Evolutionary conservation across 2,329 filamentous ascomycete genomes (phyloP).

Genomic region (Aspergillus spinulosporus): DNA sequence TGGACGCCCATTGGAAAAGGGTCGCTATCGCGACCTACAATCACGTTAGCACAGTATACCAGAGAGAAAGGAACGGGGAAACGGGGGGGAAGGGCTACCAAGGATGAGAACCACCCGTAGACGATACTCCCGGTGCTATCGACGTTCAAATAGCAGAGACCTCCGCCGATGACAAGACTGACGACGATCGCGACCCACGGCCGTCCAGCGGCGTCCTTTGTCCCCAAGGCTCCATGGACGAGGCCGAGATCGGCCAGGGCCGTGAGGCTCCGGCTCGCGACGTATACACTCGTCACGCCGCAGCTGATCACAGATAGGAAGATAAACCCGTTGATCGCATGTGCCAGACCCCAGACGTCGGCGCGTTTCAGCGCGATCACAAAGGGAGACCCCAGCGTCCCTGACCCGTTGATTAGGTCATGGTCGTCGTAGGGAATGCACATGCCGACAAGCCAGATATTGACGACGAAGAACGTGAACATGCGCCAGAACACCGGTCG

Average conservation of each 20-base stretch:
- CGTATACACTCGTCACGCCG: slow-evolving; percentile 37
- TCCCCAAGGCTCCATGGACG: slow-evolving; percentile 26
- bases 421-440: slow-evolving; percentile 34
- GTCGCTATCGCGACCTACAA: slow-evolving; percentile 32
- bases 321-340: slow-evolving; percentile 37
- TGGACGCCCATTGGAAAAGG: slow-evolving; percentile 31
- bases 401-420: slow-evolving; percentile 28
- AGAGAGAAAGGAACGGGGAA: too few relatives aligned
- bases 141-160: slow-evolving; percentile 36
- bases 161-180: slow-evolving; percentile 33
- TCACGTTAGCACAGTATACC: neutral
- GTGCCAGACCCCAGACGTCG: slow-evolving; percentile 32
- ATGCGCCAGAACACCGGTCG: slow-evolving; percentile 38
- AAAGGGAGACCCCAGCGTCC: slow-evolving; percentile 34
- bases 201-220: slow-evolving; percentile 28
- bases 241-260: slow-evolving; percentile 32
- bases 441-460: slow-evolving; percentile 40
- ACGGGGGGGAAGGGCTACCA: slow-evolving; percentile 18
- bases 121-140: slow-evolving; percentile 29
- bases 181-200: slow-evolving; percentile 33
- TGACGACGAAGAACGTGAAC: slow-evolving; percentile 37
- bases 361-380: slow-evolving; percentile 33
- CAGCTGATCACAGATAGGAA: slow-evolving; percentile 39
- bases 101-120: slow-evolving; percentile 36
- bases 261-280: slow-evolving; percentile 36